A percentile compares a stretch with the other conserved stretches of the same genome.
Conservation (phyloP, 306 rosid species). For the Dryas alaskensis region DNA sequence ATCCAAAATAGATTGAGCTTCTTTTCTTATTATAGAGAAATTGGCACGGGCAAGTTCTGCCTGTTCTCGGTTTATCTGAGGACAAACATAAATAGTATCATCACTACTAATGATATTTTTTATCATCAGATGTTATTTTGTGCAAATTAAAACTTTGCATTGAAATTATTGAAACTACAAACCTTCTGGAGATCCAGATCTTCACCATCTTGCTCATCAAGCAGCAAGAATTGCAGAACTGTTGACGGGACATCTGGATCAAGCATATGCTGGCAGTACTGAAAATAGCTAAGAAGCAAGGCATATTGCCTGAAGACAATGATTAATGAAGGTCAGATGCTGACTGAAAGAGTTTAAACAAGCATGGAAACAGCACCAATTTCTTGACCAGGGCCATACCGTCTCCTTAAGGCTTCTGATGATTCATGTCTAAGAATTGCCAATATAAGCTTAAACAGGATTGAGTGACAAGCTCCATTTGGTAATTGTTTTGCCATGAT, state of each 20-base stretch:
- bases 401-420: constrained; percentile 91
- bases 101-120: background rate
- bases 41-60: constrained; percentile 83
- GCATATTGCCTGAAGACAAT: constrained; percentile 80
- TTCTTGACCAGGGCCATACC: constrained; percentile 47
- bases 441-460: constrained; percentile 79
- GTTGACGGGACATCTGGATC: constrained; percentile 88
- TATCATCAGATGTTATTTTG: constrained; percentile 3
- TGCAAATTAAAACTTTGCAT: background rate
- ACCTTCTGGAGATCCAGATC: constrained; percentile 89
- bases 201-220: constrained; percentile 79
- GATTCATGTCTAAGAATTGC: constrained; percentile 85
- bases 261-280: constrained; percentile 84
- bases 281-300: constrained; percentile 90
- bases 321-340: constrained; percentile 41
- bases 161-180: constrained; percentile 20
- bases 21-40: constrained; percentile 83
- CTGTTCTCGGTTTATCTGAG: constrained; percentile 87
- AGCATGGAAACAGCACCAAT: constrained; percentile 14
- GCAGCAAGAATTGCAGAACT: constrained; percentile 76
- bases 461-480: constrained; percentile 88
- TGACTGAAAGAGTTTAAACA: constrained; percentile 25
- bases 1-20: constrained; percentile 76
- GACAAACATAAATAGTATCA: constrained; percentile 15
- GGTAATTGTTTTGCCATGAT: constrained; percentile 79